phyloP scores from a whole-genome alignment of 331 rosid species.

The Acacia concinna region DNA sequence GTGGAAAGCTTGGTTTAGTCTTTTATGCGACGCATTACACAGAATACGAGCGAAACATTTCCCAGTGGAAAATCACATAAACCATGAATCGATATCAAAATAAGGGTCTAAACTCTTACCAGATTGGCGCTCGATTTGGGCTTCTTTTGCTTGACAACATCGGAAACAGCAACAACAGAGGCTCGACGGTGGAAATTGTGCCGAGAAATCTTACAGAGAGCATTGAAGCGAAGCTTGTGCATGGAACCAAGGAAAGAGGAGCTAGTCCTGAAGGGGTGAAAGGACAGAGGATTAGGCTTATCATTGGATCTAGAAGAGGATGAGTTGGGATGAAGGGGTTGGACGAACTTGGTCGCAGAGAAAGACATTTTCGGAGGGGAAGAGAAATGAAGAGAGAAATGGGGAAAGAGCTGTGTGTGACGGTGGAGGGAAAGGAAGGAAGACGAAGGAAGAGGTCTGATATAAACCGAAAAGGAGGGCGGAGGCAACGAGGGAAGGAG shows the following conservation, averaged over 20 bases:
- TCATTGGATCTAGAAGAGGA: constrained; percentile 62
- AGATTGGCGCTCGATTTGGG: constrained; percentile 54
- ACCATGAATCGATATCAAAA: neutral
- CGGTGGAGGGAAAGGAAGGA: neutral
- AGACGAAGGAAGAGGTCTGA: neutral
- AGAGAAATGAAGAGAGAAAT: neutral
- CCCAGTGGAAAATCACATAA: neutral
- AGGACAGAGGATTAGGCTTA: constrained; percentile 22
- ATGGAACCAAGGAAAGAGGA: constrained; percentile 65
- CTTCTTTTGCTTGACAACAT: constrained; percentile 57
- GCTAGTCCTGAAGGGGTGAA: constrained; percentile 28
- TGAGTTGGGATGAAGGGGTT: constrained; percentile 49
- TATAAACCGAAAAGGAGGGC: constrained; percentile 35
- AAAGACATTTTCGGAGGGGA: constrained; percentile 48
- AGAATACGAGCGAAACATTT: constrained; percentile 7
- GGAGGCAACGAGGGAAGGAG: constrained; percentile 56
- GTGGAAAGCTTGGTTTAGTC: neutral
- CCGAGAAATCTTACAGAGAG: constrained; percentile 30
- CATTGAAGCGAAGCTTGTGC: constrained; percentile 45
- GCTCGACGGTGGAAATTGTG: constrained; percentile 41
- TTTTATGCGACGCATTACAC: constrained; percentile 5
- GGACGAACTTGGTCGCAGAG: constrained; percentile 50
- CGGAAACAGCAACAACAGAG: constrained; percentile 61
- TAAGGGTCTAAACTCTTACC: constrained; percentile 35
- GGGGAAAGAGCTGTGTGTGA: neutral